Conservation (phyloP, 163 green algal genomes). For the Scenedesmus sp. region DNA sequence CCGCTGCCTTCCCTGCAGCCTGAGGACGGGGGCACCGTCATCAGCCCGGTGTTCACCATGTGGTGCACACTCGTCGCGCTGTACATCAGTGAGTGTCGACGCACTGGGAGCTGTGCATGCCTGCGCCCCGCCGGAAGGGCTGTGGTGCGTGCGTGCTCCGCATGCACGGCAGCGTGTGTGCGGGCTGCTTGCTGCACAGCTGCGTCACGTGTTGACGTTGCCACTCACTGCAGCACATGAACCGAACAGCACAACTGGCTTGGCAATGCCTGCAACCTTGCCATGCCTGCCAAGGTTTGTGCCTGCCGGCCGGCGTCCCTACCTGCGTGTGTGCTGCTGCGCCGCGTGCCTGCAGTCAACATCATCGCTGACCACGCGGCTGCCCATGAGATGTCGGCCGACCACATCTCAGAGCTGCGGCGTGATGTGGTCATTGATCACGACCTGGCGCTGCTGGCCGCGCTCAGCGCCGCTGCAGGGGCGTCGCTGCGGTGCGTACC, state of each 20-base stretch:
- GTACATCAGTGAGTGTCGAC: slow-evolving; percentile 64
- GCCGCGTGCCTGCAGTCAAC: slow-evolving; percentile 56
- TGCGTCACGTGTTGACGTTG: neutral
- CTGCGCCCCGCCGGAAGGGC: no score
- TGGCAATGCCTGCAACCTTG: no score
- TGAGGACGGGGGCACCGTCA: slow-evolving; percentile 61
- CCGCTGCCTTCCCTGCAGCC: neutral
- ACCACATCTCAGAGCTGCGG: slow-evolving; percentile 60
- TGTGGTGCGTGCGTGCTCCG: no score
- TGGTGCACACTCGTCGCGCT: slow-evolving; percentile 89
- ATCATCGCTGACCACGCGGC: slow-evolving; percentile 69
- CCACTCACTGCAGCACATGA: no score
- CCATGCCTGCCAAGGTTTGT: neutral
- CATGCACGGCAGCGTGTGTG: neutral
- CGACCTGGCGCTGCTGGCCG: slow-evolving; percentile 44
- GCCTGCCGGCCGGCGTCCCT: neutral
- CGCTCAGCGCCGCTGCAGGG: slow-evolving; percentile 28
- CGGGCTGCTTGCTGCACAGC: neutral
- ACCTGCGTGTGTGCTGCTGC: neutral
- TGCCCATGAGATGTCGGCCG: slow-evolving; percentile 53
- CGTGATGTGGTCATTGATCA: slow-evolving; percentile 37
- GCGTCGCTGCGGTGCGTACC: slow-evolving; percentile 19
- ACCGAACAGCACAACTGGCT: no score
- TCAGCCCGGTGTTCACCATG: slow-evolving; percentile 86
- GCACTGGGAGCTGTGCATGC: neutral